Evolutionary conservation across 169 alveolate genomes (phyloP).

Genomic region (Cryptosporidium meleagridis): DNA sequence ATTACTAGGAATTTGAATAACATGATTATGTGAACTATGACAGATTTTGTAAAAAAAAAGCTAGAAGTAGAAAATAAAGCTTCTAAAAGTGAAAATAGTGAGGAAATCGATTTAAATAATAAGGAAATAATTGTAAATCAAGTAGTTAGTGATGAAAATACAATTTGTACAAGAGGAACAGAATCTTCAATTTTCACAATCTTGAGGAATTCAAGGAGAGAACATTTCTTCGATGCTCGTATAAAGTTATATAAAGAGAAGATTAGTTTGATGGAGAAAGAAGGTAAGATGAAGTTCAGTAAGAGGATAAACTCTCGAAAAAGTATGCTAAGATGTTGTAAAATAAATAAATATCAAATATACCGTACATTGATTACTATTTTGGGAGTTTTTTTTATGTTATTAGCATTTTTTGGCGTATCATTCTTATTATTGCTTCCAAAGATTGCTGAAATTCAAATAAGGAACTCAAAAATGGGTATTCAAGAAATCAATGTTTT

Average conservation of each 20-base stretch:
- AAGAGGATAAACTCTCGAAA: not conserved
- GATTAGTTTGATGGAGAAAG: constrained; percentile 16
- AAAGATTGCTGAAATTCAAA: constrained; percentile 31
- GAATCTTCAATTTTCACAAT: constrained; percentile 60
- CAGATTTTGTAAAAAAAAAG: constrained; percentile 27
- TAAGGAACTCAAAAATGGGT: constrained; percentile 13
- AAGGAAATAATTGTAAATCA: not conserved
- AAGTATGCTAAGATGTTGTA: not conserved
- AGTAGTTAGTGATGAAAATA: constrained; percentile 43
- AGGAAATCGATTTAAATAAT: constrained; percentile 12
- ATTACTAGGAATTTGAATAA: not conserved
- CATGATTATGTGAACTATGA: constrained; percentile 33
- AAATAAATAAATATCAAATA: not conserved
- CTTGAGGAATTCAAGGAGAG: constrained; percentile 35
- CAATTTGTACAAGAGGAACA: constrained; percentile 53
- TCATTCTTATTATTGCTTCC: constrained; percentile 23
- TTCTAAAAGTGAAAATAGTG: constrained; percentile 6
- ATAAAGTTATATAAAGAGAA: constrained; percentile 40
- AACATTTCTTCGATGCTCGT: constrained; percentile 50
- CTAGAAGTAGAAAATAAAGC: not conserved
- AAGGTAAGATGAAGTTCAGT: constrained; percentile 9
- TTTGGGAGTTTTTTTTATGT: constrained; percentile 8
- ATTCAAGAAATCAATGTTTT: constrained; percentile 51
- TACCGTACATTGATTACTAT: constrained; percentile 6
- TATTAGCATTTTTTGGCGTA: constrained; percentile 15